Conservation (phyloP, 208 protist genomes). For the Giardia duodenalis region DNA sequence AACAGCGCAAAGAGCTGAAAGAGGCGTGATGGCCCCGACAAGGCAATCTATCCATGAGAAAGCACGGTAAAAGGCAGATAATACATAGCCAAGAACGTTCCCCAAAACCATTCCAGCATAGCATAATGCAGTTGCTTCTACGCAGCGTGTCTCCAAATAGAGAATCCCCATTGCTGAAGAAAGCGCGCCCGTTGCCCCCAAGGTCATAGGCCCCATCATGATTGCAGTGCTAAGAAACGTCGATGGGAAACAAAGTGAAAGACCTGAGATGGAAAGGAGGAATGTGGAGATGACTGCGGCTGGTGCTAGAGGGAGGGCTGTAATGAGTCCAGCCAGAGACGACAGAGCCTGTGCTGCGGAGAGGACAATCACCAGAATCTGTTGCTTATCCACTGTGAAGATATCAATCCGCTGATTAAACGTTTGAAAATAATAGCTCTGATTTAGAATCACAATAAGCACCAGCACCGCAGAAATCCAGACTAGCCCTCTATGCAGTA, state of each 20-base stretch:
- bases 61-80: no score
- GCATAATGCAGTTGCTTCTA: neutral
- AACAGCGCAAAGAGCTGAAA: no score
- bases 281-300: neutral
- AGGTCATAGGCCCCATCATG: neutral
- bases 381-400: neutral
- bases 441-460: neutral
- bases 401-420: neutral
- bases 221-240: neutral
- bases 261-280: neutral
- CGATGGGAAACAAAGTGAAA: neutral
- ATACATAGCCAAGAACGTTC: neutral
- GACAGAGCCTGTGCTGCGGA: neutral
- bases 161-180: neutral
- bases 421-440: neutral
- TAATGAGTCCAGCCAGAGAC: neutral
- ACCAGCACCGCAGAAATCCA: neutral
- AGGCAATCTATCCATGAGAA: no score
- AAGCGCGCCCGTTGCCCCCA: neutral
- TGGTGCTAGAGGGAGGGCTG: neutral
- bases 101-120: neutral
- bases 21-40: no score
- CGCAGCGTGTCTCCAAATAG: neutral
- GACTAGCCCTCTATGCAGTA: neutral
- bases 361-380: neutral